Evolutionary conservation across 2,329 filamentous ascomycete species (phyloP).

Genomic region (Aspergillus ruber): DNA sequence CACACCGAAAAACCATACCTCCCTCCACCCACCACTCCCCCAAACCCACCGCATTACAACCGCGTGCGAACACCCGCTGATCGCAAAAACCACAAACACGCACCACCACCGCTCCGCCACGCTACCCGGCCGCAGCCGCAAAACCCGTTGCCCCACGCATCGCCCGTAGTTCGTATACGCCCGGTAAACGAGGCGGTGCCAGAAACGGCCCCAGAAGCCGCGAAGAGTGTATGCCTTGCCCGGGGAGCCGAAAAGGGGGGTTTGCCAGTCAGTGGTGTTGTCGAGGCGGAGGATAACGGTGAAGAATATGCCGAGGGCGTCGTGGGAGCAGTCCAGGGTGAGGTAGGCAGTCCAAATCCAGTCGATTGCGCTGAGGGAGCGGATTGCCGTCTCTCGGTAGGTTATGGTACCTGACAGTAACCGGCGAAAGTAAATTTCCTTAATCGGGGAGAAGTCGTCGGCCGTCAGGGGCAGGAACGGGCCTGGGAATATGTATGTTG

Average conservation of each 20-base stretch:
- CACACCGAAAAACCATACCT: neutral
- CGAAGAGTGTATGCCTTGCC: neutral
- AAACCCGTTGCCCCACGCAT: neutral
- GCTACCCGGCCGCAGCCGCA: neutral
- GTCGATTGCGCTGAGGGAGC: neutral
- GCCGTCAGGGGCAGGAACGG: neutral
- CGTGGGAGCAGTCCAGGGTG: neutral
- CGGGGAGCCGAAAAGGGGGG: neutral
- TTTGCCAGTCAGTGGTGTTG: neutral
- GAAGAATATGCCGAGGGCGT: neutral
- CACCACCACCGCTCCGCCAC: neutral
- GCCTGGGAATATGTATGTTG: neutral
- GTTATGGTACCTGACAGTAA: neutral
- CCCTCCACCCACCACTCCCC: neutral
- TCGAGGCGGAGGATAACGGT: neutral
- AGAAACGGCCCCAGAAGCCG: slow-evolving; percentile 5
- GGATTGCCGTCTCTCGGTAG: neutral
- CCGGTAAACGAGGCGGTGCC: slow-evolving; percentile 4
- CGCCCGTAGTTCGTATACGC: slow-evolving; percentile 2
- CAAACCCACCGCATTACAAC: neutral
- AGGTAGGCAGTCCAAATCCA: neutral
- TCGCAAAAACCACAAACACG: neutral
- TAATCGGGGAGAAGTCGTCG: neutral
- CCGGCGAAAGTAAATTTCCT: neutral
- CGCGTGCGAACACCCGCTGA: neutral